These are phyloP conservation scores for Xylariales sp. DNA, from an alignment of 2,329 filamentous ascomycete genomes.

Conservation along the genomic window DNA sequence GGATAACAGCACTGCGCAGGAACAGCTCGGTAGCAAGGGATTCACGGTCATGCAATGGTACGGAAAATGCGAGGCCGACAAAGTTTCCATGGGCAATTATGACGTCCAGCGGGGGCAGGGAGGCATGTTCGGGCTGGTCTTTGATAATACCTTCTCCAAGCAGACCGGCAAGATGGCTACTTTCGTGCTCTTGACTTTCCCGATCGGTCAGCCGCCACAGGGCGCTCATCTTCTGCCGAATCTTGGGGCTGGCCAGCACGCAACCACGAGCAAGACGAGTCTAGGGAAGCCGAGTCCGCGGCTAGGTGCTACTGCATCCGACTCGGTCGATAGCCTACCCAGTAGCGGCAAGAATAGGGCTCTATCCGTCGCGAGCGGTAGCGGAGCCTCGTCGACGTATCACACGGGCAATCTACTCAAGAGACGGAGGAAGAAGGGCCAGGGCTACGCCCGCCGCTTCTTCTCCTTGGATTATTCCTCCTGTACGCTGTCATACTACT, in stretches of 20 bases:
- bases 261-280: conserved; percentile 45
- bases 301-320: conserved; percentile 39
- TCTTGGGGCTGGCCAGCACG: conserved; percentile 36
- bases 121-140: conserved; percentile 93
- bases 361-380: conserved; percentile 50
- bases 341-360: conserved; percentile 44
- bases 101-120: conserved; percentile 70
- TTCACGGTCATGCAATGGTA: conserved; percentile 75
- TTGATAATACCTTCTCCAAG: conserved; percentile 99
- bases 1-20: conserved; percentile 55
- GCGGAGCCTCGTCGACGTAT: conserved; percentile 42
- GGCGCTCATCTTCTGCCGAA: conserved; percentile 66
- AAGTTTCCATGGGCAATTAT: conserved; percentile 85
- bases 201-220: conserved; percentile 73
- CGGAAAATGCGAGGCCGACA: conserved; percentile 94
- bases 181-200: conserved; percentile 90
- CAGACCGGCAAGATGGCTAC: conserved; percentile 91
- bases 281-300: conserved; percentile 45
- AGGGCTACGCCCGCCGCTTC: conserved; percentile 88
- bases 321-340: conserved; percentile 58
- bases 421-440: conserved; percentile 85
- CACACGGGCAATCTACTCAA: conserved; percentile 86
- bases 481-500: conserved; percentile 93
- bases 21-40: conserved; percentile 61
- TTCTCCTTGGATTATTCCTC: conserved; percentile 95